phyloP scores from a whole-genome alignment of 1,284 basidiomycete genomes.

The Gymnopus androsaceus region DNA sequence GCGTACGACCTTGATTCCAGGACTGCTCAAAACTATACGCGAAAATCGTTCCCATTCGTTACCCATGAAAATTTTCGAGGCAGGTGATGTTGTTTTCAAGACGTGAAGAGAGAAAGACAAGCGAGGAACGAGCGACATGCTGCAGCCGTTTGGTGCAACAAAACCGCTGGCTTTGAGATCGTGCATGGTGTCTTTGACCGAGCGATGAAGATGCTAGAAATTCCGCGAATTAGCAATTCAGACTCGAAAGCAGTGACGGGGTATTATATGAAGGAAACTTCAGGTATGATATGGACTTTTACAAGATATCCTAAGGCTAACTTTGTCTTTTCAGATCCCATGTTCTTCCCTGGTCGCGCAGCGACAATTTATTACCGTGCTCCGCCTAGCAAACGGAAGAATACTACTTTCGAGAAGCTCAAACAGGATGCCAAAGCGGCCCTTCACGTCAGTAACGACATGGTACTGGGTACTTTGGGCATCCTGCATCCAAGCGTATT shows the following conservation, averaged over 20 bases:
- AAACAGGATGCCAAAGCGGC: slow-evolving; percentile 40
- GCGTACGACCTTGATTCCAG: slow-evolving; percentile 92
- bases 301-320: not conserved
- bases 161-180: slow-evolving; percentile 95
- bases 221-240: slow-evolving; percentile 72
- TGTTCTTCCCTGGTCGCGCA: slow-evolving; percentile 93
- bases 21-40: slow-evolving; percentile 93
- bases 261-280: slow-evolving; percentile 89
- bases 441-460: slow-evolving; percentile 47
- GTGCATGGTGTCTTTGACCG: slow-evolving; percentile 94
- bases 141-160: slow-evolving; percentile 93
- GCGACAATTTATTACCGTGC: slow-evolving; percentile 88
- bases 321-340: slow-evolving; percentile 61
- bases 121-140: slow-evolving; percentile 86
- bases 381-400: slow-evolving; percentile 38
- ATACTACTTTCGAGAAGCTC: slow-evolving; percentile 28
- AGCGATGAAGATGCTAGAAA: slow-evolving; percentile 92
- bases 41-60: slow-evolving; percentile 95
- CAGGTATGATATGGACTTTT: slow-evolving; percentile 53
- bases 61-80: slow-evolving; percentile 93
- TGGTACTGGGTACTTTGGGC: slow-evolving; percentile 81
- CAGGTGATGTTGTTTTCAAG: slow-evolving; percentile 94
- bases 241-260: slow-evolving; percentile 66
- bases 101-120: slow-evolving; percentile 76
- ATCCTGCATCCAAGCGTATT: slow-evolving; percentile 92